Evolutionary conservation across 2,329 filamentous ascomycete species (phyloP).

Genomic region (Fusarium sp.): DNA sequence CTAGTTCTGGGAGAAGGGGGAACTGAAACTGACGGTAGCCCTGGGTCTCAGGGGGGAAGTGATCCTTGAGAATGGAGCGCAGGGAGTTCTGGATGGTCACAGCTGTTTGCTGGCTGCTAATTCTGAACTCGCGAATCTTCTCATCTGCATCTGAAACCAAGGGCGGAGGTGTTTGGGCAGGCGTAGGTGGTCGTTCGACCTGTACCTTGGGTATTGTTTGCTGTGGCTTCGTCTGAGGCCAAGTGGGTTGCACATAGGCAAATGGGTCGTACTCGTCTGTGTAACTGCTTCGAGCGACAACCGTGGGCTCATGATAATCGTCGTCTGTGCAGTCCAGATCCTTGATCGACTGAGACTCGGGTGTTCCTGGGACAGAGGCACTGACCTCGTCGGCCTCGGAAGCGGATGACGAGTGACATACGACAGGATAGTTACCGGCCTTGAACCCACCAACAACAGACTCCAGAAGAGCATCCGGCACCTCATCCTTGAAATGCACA

Average conservation of each 20-base stretch:
- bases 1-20: slow-evolving; percentile 59
- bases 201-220: slow-evolving; percentile 37
- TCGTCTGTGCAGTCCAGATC: slow-evolving; percentile 15
- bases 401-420: slow-evolving; percentile 35
- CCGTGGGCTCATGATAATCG: slow-evolving; percentile 21
- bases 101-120: slow-evolving; percentile 56
- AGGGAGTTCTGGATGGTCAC: slow-evolving; percentile 68
- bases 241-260: slow-evolving; percentile 46
- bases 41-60: slow-evolving; percentile 60
- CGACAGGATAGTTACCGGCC: slow-evolving; percentile 41
- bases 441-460: slow-evolving; percentile 59
- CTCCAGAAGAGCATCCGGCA: slow-evolving; percentile 55
- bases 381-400: slow-evolving; percentile 34
- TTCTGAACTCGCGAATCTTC: slow-evolving; percentile 59
- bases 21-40: slow-evolving; percentile 62
- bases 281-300: slow-evolving; percentile 21
- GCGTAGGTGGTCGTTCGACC: slow-evolving; percentile 53
- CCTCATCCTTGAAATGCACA: slow-evolving; percentile 62
- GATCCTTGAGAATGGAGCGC: slow-evolving; percentile 61
- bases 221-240: slow-evolving; percentile 36
- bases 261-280: slow-evolving; percentile 61
- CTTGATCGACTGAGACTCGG: slow-evolving; percentile 29
- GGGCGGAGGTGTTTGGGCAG: slow-evolving; percentile 56
- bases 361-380: slow-evolving; percentile 41
- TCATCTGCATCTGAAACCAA: slow-evolving; percentile 45